Evolutionary conservation across 441 rosid genomes (phyloP), one percentile per base, ranked within the genome.

Genomic region (Sinapis alba): DNA sequence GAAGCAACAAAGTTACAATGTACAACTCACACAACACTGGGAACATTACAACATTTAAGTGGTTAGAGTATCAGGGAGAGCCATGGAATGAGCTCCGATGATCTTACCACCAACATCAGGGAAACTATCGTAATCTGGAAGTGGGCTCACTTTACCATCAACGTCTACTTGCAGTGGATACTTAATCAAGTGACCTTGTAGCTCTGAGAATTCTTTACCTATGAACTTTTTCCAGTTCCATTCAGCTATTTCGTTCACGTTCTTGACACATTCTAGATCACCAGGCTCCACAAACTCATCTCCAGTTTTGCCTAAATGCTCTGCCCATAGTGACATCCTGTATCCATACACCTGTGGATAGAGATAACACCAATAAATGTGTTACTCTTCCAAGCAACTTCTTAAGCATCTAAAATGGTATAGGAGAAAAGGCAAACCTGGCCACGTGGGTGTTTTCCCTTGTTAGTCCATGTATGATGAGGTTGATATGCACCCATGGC

Each of bases 401-500:
- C 11, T 71, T 13, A 18, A 5, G 13, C 21, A 63, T 73, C 70
- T 51, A 72, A 12, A 21, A 43, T 43, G 71, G 53, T 57, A 63
- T 62, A 38, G 10, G 15, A 21, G 53, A 9, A 21, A 62, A 53
- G 23, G 54, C 72, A 61, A 67, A 94, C 98, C 95, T 94, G 94
- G 63, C 97, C 97, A 28, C 60, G 82, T 7, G 98, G 98, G 67
- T 84, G 90, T 60, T 79, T 80, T 68, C 83, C 89, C 81, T 83
- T 89, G 45, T 69, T 12, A 71, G 82, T 74, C 99, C 97, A 90
- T 15, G 96, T 72, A 68, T 92, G 82, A 84, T 85, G 87, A 11
- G 93, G 98, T 77, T 94, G 98, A 78, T 94, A 94, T 12, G 96
- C 91, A 62, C 96, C 97, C 97, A 94, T 89, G 28, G 99, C 99